Percentiles rank a stretch among this genome's conserved stretches.
These are phyloP conservation scores for Sistotremastrum niveocremeum DNA, from an alignment of 768 basidiomycete species.

Conservation along the genomic window DNA sequence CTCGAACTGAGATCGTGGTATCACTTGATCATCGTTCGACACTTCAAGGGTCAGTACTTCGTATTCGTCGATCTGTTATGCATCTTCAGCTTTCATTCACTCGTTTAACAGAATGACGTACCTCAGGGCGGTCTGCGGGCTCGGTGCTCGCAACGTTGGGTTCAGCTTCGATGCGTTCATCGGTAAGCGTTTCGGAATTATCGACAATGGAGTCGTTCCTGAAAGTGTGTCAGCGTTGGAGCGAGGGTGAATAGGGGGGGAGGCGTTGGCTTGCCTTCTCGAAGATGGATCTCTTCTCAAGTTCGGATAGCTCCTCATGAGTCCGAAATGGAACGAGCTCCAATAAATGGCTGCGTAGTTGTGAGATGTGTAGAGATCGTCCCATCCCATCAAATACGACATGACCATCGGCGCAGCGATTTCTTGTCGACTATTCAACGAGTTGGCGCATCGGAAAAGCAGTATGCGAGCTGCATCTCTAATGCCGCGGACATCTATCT, in stretches of 20 bases:
- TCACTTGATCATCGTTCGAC: too few relatives aligned
- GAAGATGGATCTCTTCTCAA: conserved; percentile 6
- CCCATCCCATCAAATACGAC: conserved; percentile 31
- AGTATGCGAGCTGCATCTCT: conserved; percentile 16
- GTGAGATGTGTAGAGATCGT: conserved; percentile 24
- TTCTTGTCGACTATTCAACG: conserved; percentile 25
- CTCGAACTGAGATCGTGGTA: conserved; percentile 11
- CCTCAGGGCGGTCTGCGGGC: neutral
- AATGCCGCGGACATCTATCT: too few relatives aligned
- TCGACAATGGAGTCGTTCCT: neutral
- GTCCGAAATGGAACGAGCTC: conserved; percentile 11
- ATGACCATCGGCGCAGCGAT: conserved; percentile 24
- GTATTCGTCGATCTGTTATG: too few relatives aligned
- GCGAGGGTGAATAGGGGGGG: neutral
- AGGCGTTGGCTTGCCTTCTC: too few relatives aligned
- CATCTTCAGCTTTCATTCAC: too few relatives aligned
- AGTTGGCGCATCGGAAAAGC: conserved; percentile 18
- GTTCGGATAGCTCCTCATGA: conserved; percentile 14
- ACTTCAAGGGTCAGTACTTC: too few relatives aligned
- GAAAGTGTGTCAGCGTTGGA: neutral
- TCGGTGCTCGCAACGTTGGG: neutral
- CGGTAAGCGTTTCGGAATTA: neutral
- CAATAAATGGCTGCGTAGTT: conserved; percentile 23
- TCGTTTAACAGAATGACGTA: neutral
- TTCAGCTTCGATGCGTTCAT: neutral